Evolutionary conservation across 257 asterid species (phyloP), one percentile per base, ranked within the genome.

Genomic region (Scutellaria galericulata): DNA sequence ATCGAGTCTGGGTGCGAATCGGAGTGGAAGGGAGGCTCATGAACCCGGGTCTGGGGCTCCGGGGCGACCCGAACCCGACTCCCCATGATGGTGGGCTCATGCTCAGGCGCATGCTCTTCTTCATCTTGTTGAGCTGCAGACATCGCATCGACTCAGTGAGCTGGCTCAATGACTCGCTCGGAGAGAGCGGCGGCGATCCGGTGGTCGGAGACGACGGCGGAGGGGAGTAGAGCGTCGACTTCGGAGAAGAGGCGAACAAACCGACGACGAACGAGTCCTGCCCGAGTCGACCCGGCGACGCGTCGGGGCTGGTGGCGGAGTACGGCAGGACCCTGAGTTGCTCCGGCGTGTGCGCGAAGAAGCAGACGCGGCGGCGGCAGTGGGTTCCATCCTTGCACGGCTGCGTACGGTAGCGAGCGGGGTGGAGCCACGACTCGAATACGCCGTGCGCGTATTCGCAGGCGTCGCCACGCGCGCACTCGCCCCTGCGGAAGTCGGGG

Each of bases 371-470:
- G 57, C 98, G 87, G 68, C 86, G 91, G 75, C 98, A 92, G 81
- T 86, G 89, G 68, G 83, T 84, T 66, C 96, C 96, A 14, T 92
- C 98, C 74, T 92, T 92, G 75, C 98, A 92, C 2, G 96, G 96
- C 89, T 85, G 92, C 65, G 98, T 92, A 3, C 98, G 92, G 60
- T 92, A 92, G 78, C 96, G 95, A 6, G 88, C 90, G 7, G 98
- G 96, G 85, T 90, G 97, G 3, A 89, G 96, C 97, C 96, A 91
- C 73, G 89, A 86, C 90, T 91, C 97, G 63, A 91, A 91, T 0
- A 91, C 97, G 78, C 97, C 97, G 80, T 92, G 97, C 6, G 97
- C 87, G 80, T 76, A 88, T 90, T 92, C 97, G 75, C 97, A 92
- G 44, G 88, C 77, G 82, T 92, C 97, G 9, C 97, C 97, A 35